phyloP scores from a whole-genome alignment of 345 rosid genomes.

The Heritiera littoralis region DNA sequence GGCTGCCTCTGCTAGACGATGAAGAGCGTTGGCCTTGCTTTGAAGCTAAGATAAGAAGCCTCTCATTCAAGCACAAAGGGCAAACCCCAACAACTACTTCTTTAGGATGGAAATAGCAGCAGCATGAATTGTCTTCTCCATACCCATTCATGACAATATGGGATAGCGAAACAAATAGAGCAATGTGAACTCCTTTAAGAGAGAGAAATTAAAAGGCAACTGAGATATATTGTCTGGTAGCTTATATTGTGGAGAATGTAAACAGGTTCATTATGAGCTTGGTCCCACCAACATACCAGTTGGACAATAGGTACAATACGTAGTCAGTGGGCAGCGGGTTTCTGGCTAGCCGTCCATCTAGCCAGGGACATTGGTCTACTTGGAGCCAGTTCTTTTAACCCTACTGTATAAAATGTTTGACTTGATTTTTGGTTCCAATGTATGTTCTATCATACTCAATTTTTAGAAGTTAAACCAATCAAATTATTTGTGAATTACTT shows the following conservation, averaged over 20 bases:
- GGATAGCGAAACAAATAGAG: neutral
- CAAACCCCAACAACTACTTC: conserved; percentile 71
- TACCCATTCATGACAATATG: conserved; percentile 50
- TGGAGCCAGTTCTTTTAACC: neutral
- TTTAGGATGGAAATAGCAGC: conserved; percentile 87
- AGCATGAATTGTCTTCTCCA: conserved; percentile 55
- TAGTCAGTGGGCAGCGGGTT: conserved; percentile 1
- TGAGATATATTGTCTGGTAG: neutral
- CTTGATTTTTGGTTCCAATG: neutral
- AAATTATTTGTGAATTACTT: no score
- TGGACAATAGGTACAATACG: conserved; percentile 12
- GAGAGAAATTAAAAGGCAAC: neutral
- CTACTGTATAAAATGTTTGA: neutral
- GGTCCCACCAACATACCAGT: conserved; percentile 23
- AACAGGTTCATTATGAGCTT: conserved; percentile 15
- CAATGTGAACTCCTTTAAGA: neutral
- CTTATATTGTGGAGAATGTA: conserved; percentile 25
- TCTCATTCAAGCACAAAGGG: conserved; percentile 75
- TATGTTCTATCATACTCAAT: neutral
- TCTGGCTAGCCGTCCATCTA: conserved; percentile 13
- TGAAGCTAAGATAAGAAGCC: conserved; percentile 78
- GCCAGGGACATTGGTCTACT: conserved; percentile 9
- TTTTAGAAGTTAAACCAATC: no score
- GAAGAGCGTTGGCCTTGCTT: conserved; percentile 54
- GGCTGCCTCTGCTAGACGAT: conserved; percentile 24